Percentiles rank a stretch among this genome's conserved stretches.
These are phyloP conservation scores for Capsicum chinense DNA, from an alignment of 257 asterid genomes.

Conservation along the genomic window DNA sequence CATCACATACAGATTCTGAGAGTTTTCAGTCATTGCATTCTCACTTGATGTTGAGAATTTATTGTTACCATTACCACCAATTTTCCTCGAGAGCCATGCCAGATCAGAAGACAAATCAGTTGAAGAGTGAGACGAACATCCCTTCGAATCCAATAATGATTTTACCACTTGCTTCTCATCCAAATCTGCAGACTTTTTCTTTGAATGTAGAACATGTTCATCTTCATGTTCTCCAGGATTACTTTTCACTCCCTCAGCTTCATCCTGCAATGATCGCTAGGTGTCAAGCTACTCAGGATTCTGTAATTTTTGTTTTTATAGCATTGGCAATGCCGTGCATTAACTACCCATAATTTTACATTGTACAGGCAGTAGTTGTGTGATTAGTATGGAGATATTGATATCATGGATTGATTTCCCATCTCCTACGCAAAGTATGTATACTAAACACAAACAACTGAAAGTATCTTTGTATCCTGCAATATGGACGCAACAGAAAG, in stretches of 20 bases:
- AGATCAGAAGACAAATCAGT: constrained; percentile 61
- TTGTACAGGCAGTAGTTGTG: not conserved
- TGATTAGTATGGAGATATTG: not conserved
- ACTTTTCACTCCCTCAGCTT: constrained; percentile 43
- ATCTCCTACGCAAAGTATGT: not conserved
- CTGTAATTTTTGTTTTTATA: constrained; percentile 12
- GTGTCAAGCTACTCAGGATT: not conserved
- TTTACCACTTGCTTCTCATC: constrained; percentile 47
- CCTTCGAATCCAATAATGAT: constrained; percentile 42
- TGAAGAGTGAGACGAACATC: constrained; percentile 49
- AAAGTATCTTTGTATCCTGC: not conserved
- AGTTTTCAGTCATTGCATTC: constrained; percentile 38
- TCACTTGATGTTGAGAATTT: constrained; percentile 35
- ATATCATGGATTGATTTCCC: not conserved
- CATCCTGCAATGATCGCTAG: constrained; percentile 50
- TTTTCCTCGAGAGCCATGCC: constrained; percentile 56
- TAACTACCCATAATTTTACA: not conserved
- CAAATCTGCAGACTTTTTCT: constrained; percentile 42
- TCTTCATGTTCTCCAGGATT: constrained; percentile 42
- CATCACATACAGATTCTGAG: constrained; percentile 31
- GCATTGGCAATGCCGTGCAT: not conserved
- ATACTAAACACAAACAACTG: not conserved
- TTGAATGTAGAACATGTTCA: constrained; percentile 36
- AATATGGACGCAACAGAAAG: not conserved
- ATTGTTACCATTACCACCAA: constrained; percentile 40